These are phyloP conservation scores for Clonostachys chloroleuca DNA, from an alignment of 2,329 filamentous ascomycete genomes.

Conservation along the genomic window DNA sequence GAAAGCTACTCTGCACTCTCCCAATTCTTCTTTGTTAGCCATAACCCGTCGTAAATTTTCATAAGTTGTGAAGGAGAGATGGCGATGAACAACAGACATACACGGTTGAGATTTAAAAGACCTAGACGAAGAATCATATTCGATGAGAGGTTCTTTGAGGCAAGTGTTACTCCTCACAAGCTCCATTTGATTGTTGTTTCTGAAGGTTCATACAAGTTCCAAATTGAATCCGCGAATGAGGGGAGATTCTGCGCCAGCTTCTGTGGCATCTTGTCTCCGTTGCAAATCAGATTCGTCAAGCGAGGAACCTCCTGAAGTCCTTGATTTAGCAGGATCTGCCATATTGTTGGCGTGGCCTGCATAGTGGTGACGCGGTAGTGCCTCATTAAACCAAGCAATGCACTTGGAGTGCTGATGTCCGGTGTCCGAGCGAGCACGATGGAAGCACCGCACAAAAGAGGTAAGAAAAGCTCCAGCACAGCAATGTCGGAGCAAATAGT, in stretches of 20 bases:
- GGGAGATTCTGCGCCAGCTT: constrained; percentile 6
- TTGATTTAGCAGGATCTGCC: constrained; percentile 10
- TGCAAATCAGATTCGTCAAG: constrained; percentile 6
- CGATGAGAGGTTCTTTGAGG: neutral
- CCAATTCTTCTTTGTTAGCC: too few species aligned
- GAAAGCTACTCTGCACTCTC: too few species aligned
- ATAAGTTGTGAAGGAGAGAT: too few species aligned
- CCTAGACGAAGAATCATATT: too few species aligned
- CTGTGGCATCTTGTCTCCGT: constrained; percentile 5
- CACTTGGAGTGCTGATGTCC: constrained; percentile 4
- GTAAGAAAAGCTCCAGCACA: constrained; percentile 7
- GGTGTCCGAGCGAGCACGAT: constrained; percentile 6
- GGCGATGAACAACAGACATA: too few species aligned
- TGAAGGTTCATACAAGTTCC: constrained; percentile 21
- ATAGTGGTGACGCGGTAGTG: constrained; percentile 7
- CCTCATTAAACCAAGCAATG: constrained; percentile 5
- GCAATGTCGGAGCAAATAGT: constrained; percentile 11
- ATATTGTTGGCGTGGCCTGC: constrained; percentile 9
- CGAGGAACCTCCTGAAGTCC: constrained; percentile 6
- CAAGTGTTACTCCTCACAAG: constrained; percentile 1
- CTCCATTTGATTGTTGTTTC: constrained; percentile 15
- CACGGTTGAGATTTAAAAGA: too few species aligned
- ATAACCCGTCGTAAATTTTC: too few species aligned
- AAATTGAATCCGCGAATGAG: constrained; percentile 5
- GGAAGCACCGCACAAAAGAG: constrained; percentile 8